Base-by-base conservation (phyloP, 2,329 filamentous ascomycete species). In the Penicillium sp. region DNA sequence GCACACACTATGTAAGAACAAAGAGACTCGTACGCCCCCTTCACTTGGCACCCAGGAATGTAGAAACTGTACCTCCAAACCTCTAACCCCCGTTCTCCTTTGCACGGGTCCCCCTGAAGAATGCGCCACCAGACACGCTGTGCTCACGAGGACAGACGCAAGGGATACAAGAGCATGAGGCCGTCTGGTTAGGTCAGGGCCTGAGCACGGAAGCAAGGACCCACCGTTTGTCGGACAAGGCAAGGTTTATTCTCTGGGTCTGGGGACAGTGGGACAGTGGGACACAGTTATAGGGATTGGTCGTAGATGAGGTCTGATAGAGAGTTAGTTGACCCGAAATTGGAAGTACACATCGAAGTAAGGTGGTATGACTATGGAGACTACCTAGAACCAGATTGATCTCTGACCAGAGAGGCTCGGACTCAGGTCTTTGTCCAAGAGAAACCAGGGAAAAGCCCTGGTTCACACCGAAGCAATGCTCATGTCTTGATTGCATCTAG, bases 61-160 rank as follows among this genome's bases (percentile, higher is more conserved):
- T 28, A 19, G 16, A 41, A 35, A 27, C n/a, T n/a, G n/a, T 34
- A 10, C 30, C 13, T 41, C 12, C 46, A 42, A 43, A 43, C 41
- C 34, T 40, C 49, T 44, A 29, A 34, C 9, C 28, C 39, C 39
- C 34, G 28, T 25, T 25, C 18, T 29, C 36, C 50, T 30, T 40
- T 25, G 39, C 49, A 47, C 31, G 42, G 42, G 34, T 42, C 19
- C 25, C 34, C 29, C 33, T 49, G 46, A 53, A 41, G 54, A 55
- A 57, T 52, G 46, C 50, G 56, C 56, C 53, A 57, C 53, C 12
- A 38, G 43, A 50, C 37, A 49, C 47, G 47, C 41, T n/a, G 35
- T 49, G 33, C 41, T 55, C 56, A 59, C 56, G 56, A 59, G 58
- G 56, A 43, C 43, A 25, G 12, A 57, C 40, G 56, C 56, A 60